Base-by-base conservation (phyloP, 192 early-diverging fungal species). In the Chytriomyces hyalinus region DNA sequence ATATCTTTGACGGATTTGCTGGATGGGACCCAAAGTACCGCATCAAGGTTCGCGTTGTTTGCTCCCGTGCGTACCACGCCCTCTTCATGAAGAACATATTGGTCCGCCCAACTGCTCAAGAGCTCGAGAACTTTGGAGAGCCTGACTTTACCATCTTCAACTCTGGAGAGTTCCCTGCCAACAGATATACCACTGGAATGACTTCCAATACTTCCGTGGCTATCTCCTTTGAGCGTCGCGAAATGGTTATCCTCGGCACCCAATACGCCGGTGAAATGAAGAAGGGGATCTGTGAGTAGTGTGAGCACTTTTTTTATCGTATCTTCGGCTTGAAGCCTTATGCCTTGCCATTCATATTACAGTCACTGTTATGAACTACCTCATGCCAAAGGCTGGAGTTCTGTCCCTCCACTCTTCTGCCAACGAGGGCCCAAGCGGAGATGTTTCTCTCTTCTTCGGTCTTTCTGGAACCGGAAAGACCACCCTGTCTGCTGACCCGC, bases 221-320 rank as follows among this genome's bases (percentile, higher is more conserved):
- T 24, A 86, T 98, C 83, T 94, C 93, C 92, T 98, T 98, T 73
- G 91, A 92, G 81, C 92, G 93, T 83, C 81, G 82, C 45, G 95
- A 99, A 85, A 99, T 99, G 97, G 94, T 99, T 48, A 99, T 99
- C 65, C 88, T 99, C 51, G 97, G 97, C 61, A 96, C 96, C 73
- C 93, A 97, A 84, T 99, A 99, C 78, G 97, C 97, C 70, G 97
- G 97, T 69, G 97, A 99, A 87, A 99, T 99, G 97, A 99, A 99
- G 88, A 99, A 99, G 92, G 97, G 97, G 64, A 79, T 79, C 53
- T 79, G 73, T 75, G 59, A 75, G 73, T 75, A 28, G 6, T 65
- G 70, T 75, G 13, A 7, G 8, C 13, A 10, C 48, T 47, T 0
- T n/a, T 69, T 69, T 36, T 72, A 72, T 45, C 17, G 10, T 44